Evolutionary conservation across 352 stramenopile species (phyloP).

Genomic region (Poterioochromonas sp.): DNA sequence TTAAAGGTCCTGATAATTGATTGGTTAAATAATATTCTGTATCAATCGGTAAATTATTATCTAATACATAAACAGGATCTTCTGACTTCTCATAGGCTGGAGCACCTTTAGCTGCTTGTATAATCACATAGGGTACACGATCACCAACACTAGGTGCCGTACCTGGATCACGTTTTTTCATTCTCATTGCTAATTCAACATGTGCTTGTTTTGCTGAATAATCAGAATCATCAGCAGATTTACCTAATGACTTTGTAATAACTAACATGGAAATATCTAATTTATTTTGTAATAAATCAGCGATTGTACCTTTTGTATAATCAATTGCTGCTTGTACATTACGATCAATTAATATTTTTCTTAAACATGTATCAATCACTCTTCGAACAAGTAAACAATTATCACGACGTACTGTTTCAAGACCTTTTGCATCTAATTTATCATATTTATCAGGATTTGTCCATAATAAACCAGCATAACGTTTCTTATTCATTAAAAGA

Average conservation of each 20-base stretch:
- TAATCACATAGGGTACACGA: conserved; percentile 98
- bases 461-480: conserved; percentile 82
- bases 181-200: conserved; percentile 93
- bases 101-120: conserved; percentile 84
- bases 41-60: conserved; percentile 97
- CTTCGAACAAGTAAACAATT: conserved; percentile 92
- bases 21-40: conserved; percentile 98
- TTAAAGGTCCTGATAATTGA: conserved; percentile 93
- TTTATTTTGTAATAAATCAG: conserved; percentile 97
- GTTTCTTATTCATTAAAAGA: conserved; percentile 99
- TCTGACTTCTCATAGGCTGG: conserved; percentile 94
- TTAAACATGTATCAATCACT: conserved; percentile 91
- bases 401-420: conserved; percentile 97
- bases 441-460: conserved; percentile 91
- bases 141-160: conserved; percentile 94
- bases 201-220: conserved; percentile 97
- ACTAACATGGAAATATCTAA: conserved; percentile 98
- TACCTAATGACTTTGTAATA: conserved; percentile 98
- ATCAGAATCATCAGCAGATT: conserved; percentile 91
- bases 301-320: conserved; percentile 94
- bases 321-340: conserved; percentile 84
- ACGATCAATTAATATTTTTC: conserved; percentile 96
- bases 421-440: conserved; percentile 90
- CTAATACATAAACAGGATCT: conserved; percentile 95
- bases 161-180: conserved; percentile 93